Conservation (phyloP, 768 basidiomycete species). For the Floccularia luteovirens region DNA sequence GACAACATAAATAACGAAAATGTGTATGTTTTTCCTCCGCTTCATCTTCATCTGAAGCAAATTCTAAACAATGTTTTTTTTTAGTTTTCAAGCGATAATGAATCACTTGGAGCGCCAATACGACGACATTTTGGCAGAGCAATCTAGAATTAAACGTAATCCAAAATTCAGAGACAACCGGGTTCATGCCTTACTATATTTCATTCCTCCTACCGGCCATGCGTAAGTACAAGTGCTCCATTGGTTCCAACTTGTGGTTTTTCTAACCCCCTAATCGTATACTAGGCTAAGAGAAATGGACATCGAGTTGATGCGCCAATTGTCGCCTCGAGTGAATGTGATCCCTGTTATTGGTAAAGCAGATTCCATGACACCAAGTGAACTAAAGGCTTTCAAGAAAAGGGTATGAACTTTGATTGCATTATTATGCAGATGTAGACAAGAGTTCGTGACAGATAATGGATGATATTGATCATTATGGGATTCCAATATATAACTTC, state of each 20-base stretch:
- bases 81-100: conserved; percentile 83
- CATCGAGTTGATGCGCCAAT: conserved; percentile 85
- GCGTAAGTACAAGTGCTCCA: conserved; percentile 39
- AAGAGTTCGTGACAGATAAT: conserved; percentile 49
- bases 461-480: conserved; percentile 89
- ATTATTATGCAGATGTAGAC: not conserved
- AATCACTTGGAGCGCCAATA: conserved; percentile 87
- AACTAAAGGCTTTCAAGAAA: conserved; percentile 82
- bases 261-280: no score
- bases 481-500: conserved; percentile 91
- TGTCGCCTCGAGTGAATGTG: conserved; percentile 88
- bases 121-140: conserved; percentile 82
- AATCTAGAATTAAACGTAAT: conserved; percentile 90
- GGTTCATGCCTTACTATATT: conserved; percentile 83
- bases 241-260: conserved; percentile 3
- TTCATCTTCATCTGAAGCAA: not conserved
- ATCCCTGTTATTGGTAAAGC: conserved; percentile 89
- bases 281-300: conserved; percentile 83
- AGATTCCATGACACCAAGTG: conserved; percentile 76
- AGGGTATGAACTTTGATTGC: conserved; percentile 31
- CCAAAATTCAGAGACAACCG: conserved; percentile 88
- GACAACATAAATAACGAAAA: conserved; percentile 88
- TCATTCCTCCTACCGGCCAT: conserved; percentile 85
- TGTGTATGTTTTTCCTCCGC: conserved; percentile 48
- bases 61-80: conserved; percentile 6